A percentile compares a stretch with the other conserved stretches of the same genome.
Conservation (phyloP, 1,284 basidiomycete genomes). For the Gymnopus androsaceus region DNA sequence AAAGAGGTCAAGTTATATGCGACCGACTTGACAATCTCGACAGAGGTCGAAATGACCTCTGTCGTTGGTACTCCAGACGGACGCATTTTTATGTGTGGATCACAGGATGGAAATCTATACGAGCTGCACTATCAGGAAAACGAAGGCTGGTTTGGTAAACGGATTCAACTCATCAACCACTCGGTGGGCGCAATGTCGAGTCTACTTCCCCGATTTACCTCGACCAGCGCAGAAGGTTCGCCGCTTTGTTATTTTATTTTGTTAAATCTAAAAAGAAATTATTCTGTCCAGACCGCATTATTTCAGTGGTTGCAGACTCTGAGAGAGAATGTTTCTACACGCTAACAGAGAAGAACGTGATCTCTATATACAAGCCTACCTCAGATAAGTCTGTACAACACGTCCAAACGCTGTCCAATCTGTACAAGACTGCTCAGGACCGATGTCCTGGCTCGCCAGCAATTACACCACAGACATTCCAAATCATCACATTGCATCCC, state of each 20-base stretch:
- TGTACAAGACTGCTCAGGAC: slow-evolving; percentile 73
- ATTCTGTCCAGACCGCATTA: slow-evolving; percentile 63
- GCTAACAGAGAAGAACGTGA: slow-evolving; percentile 66
- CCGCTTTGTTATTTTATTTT: slow-evolving; percentile 14
- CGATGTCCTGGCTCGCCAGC: slow-evolving; percentile 75
- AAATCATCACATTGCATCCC: slow-evolving; percentile 65
- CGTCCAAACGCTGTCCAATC: slow-evolving; percentile 65
- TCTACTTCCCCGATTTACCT: slow-evolving; percentile 66
- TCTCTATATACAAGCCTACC: slow-evolving; percentile 66
- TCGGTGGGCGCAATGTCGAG: slow-evolving; percentile 76
- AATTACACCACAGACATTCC: slow-evolving; percentile 67
- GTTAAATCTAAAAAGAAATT: slow-evolving; percentile 12
- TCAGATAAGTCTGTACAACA: slow-evolving; percentile 67
- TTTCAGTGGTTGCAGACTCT: slow-evolving; percentile 65
- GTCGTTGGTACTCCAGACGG: slow-evolving; percentile 82
- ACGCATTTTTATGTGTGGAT: slow-evolving; percentile 89
- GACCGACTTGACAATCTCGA: slow-evolving; percentile 81
- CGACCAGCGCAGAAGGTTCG: slow-evolving; percentile 62
- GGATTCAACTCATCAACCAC: slow-evolving; percentile 81
- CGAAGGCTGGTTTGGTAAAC: slow-evolving; percentile 92
- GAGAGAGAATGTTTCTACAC: slow-evolving; percentile 75
- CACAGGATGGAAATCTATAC: slow-evolving; percentile 87
- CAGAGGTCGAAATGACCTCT: slow-evolving; percentile 83
- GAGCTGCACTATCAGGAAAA: slow-evolving; percentile 92
- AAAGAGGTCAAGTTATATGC: slow-evolving; percentile 88